Evolutionary conservation across 805 yeast genomes (phyloP), one percentile per base, ranked within the genome.

Genomic region (Cyberlindnera samutprakarnensis): DNA sequence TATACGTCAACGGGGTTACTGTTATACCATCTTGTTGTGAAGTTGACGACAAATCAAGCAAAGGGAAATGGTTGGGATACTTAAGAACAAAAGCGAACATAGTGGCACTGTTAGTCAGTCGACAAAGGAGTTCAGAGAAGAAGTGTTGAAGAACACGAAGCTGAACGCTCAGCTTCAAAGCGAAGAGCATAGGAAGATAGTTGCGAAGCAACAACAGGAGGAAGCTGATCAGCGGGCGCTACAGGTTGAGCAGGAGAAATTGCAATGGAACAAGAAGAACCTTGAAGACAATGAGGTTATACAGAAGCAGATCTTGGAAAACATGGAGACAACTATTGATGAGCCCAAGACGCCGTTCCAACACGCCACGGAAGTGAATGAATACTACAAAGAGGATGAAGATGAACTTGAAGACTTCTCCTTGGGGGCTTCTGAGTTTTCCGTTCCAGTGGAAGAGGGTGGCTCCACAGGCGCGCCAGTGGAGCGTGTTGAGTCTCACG

Each of bases 281-380:
- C 56, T 88, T 33, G 72, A 68, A 31, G 72, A 70, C 31, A 66
- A 66, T 36, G 70, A 69, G 31, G 54, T 71, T n/a, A 70, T 84
- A 4, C 94, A 87, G 51, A 82, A 74, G 52, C 84, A 80, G 44
- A 51, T 51, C 25, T 54, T 53, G 26, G 64, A 60, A 30, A 65
- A 64, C 36, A 54, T 64, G 27, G 56, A 53, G 36, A 38, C 84
- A 18, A 77, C 78, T 46, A 85, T 88, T 27, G 94, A 85, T 50
- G 96, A 88, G 54, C 96, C 96, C 15, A 88, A 88, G 63, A 88
- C 96, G 1, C 96, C 96, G 5, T 88, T 81, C 49, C 94, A 84
- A 52, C 94, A 92, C 9, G 94, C 95, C 1, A 80, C 84, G 18
- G 65, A 61, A 36, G 66, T 71, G 32, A 85, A 84, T 20, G 94